Evolutionary conservation across 495 filamentous ascomycete species (phyloP).

Genomic region (Neurospora sp.): DNA sequence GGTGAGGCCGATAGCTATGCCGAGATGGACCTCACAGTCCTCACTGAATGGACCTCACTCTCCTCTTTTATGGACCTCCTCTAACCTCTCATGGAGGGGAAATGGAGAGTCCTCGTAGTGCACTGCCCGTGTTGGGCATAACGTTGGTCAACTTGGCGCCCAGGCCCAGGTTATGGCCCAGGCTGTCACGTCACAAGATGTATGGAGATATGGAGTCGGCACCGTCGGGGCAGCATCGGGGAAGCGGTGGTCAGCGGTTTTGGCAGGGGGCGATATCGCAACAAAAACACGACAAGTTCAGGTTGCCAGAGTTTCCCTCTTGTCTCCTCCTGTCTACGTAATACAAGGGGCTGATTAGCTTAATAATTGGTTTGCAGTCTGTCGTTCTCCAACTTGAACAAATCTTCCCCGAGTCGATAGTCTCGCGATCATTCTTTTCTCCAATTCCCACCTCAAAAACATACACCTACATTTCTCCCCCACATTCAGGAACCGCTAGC

Average conservation of each 20-base stretch:
- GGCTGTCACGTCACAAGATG: not conserved
- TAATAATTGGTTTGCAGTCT: not conserved
- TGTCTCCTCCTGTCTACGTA: not conserved
- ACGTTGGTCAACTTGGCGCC: not conserved
- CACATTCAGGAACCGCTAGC: not conserved
- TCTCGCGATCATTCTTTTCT: not conserved
- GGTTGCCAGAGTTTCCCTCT: not conserved
- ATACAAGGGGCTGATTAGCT: not conserved
- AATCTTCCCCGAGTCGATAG: not conserved
- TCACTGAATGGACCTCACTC: not conserved
- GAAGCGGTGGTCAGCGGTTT: not conserved
- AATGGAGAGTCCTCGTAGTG: not conserved
- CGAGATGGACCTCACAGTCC: not conserved
- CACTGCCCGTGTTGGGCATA: not conserved
- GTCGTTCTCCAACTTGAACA: not conserved
- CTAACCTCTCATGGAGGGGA: not conserved
- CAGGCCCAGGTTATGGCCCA: not conserved
- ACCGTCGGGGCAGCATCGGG: not conserved
- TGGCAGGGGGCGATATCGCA: not conserved
- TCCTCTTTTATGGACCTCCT: not conserved
- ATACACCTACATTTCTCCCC: not conserved
- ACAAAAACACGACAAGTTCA: not conserved
- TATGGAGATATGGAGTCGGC: not conserved
- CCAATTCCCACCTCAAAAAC: not conserved
- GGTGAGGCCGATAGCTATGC: not conserved